phyloP scores from a whole-genome alignment of 2,329 filamentous ascomycete genomes.

The Pleoardoris graminearum region DNA sequence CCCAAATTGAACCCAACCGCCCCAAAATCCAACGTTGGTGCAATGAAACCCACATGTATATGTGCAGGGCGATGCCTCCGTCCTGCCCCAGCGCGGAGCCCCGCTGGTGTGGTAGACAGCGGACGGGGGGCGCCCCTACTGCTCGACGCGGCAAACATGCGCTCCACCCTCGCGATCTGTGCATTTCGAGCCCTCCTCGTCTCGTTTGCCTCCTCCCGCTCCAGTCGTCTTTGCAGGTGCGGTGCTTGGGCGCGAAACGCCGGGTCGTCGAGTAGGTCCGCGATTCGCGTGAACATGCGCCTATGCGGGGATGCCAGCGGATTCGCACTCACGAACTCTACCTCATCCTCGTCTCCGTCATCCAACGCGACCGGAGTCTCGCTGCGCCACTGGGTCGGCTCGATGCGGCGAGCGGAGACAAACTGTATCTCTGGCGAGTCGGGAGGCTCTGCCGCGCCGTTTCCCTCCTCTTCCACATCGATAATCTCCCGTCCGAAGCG shows the following conservation, averaged over 20 bases:
- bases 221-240: constrained; percentile 3
- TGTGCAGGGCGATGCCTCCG: constrained; percentile 12
- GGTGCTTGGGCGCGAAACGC: constrained; percentile 2
- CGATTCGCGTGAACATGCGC: constrained; percentile 17
- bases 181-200: background rate
- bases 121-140: background rate
- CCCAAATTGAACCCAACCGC: constrained; percentile 51
- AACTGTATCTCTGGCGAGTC: constrained; percentile 56
- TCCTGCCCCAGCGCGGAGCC: background rate
- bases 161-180: constrained; percentile 1
- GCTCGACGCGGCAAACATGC: background rate
- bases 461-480: constrained; percentile 44
- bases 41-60: constrained; percentile 30
- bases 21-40: constrained; percentile 46
- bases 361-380: constrained; percentile 7
- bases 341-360: constrained; percentile 31
- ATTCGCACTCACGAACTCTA: constrained; percentile 35
- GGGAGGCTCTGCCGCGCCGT: constrained; percentile 15
- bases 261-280: constrained; percentile 24
- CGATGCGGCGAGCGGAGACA: constrained; percentile 38
- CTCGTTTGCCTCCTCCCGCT: background rate
- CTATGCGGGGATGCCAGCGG: constrained; percentile 27
- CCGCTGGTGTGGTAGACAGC: background rate
- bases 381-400: constrained; percentile 17
- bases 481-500: constrained; percentile 51